Conservation (phyloP, 2,329 filamentous ascomycete genomes). For the Penicillium sp. region DNA sequence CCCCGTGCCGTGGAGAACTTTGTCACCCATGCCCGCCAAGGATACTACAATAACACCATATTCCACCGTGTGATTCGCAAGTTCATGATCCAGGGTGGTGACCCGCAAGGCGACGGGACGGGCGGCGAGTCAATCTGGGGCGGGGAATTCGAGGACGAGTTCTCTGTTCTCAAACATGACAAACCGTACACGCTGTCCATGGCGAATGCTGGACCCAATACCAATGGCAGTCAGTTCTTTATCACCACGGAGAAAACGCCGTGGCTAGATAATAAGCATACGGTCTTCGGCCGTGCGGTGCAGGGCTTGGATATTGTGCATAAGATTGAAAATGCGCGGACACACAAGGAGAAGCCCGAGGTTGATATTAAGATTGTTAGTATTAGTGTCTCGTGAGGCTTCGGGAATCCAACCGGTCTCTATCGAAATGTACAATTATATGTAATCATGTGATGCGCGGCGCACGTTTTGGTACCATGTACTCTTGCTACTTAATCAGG, state of each 20-base stretch:
- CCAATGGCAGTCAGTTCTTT: constrained; percentile 96
- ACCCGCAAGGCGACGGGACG: constrained; percentile 83
- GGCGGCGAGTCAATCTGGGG: constrained; percentile 92
- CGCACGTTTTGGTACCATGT: constrained; percentile 3
- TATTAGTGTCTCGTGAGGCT: constrained; percentile 51
- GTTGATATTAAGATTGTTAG: constrained; percentile 97
- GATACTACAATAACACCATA: constrained; percentile 96
- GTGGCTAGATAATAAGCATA: constrained; percentile 95
- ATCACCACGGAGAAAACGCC: constrained; percentile 97
- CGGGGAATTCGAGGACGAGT: constrained; percentile 89
- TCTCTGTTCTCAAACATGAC: constrained; percentile 86
- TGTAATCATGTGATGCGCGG: not conserved
- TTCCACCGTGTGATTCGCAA: constrained; percentile 97
- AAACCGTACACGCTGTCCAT: constrained; percentile 96
- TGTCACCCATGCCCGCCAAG: constrained; percentile 80
- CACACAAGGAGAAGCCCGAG: constrained; percentile 88
- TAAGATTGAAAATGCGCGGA: constrained; percentile 87
- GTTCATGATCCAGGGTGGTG: constrained; percentile 92
- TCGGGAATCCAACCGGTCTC: not conserved
- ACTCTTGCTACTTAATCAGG: not conserved
- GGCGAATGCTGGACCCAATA: constrained; percentile 95
- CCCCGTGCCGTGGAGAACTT: constrained; percentile 98
- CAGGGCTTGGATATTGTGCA: constrained; percentile 93
- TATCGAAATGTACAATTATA: not conserved
- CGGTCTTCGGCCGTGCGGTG: constrained; percentile 87